A percentile compares a stretch with the other conserved stretches of the same genome.
These are phyloP conservation scores for Stenocarpella maydis DNA, from an alignment of 2,329 filamentous ascomycete species.

Conservation along the genomic window DNA sequence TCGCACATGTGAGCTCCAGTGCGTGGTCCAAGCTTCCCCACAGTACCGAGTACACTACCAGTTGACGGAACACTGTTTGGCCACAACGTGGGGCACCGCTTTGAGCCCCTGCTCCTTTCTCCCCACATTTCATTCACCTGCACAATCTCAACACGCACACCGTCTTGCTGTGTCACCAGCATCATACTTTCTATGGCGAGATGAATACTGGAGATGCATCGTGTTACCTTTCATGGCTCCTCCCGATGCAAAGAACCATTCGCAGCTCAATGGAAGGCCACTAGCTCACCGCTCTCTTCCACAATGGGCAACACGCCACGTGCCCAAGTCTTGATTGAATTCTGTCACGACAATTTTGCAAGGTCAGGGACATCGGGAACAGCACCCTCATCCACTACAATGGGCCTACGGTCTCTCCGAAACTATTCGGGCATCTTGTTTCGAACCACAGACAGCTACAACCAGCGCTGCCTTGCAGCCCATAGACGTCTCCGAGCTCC, in stretches of 20 bases:
- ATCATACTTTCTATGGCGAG: constrained; percentile 7
- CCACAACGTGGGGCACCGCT: neutral
- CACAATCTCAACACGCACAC: neutral
- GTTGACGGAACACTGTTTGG: no score
- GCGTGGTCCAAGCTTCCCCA: constrained; percentile 3
- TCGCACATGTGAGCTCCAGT: neutral
- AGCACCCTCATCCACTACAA: neutral
- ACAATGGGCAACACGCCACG: neutral
- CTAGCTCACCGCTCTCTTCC: neutral
- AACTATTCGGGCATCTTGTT: neutral
- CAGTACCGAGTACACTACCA: neutral
- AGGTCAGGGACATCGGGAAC: neutral
- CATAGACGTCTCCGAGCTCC: neutral
- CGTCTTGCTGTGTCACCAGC: neutral
- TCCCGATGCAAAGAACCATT: neutral
- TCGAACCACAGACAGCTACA: neutral
- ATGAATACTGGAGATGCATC: neutral
- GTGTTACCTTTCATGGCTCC: neutral
- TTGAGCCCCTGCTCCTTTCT: neutral
- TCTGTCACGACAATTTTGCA: neutral
- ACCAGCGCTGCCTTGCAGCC: neutral
- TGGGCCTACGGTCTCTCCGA: neutral
- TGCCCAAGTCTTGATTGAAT: neutral
- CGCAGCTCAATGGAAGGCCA: neutral
- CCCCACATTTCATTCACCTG: constrained; percentile 23